These are phyloP conservation scores for Fusarium globosum DNA, from an alignment of 2,329 filamentous ascomycete genomes.

Conservation along the genomic window DNA sequence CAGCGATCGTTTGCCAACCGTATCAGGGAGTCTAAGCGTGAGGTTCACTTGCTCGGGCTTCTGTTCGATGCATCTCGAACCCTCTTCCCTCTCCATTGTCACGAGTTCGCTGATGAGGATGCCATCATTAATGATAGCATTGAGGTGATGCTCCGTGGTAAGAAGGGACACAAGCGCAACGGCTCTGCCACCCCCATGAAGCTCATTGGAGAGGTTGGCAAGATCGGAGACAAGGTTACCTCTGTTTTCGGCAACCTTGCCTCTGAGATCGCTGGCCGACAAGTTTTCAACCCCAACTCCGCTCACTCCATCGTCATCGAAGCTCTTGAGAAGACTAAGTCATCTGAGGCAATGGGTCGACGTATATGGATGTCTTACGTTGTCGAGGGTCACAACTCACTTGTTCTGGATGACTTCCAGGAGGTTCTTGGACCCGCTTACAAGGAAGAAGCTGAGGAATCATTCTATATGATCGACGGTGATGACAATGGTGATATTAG, in stretches of 20 bases:
- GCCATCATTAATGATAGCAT: constrained; percentile 89
- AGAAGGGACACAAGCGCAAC: constrained; percentile 58
- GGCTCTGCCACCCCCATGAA: constrained; percentile 82
- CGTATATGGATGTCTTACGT: constrained; percentile 99
- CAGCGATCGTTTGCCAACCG: constrained; percentile 82
- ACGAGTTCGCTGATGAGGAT: constrained; percentile 91
- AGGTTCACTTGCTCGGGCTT: constrained; percentile 81
- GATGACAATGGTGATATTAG: constrained; percentile 95
- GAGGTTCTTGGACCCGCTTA: constrained; percentile 86
- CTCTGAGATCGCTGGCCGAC: constrained; percentile 93
- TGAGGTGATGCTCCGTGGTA: constrained; percentile 72
- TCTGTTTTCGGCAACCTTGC: constrained; percentile 93
- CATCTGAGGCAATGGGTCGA: constrained; percentile 91
- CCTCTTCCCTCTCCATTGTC: constrained; percentile 92
- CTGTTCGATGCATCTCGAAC: constrained; percentile 91
- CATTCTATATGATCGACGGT: constrained; percentile 81
- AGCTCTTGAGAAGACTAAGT: constrained; percentile 84
- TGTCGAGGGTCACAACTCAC: constrained; percentile 83
- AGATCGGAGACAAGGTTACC: constrained; percentile 92
- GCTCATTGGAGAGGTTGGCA: constrained; percentile 80
- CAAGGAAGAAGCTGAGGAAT: constrained; percentile 84
- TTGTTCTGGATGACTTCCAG: constrained; percentile 83
- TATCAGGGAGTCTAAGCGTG: constrained; percentile 91
- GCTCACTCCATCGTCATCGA: constrained; percentile 90
- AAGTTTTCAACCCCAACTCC: constrained; percentile 92